Evolutionary conservation across 768 basidiomycete species (phyloP).

Genomic region (Austroboletus festivus): DNA sequence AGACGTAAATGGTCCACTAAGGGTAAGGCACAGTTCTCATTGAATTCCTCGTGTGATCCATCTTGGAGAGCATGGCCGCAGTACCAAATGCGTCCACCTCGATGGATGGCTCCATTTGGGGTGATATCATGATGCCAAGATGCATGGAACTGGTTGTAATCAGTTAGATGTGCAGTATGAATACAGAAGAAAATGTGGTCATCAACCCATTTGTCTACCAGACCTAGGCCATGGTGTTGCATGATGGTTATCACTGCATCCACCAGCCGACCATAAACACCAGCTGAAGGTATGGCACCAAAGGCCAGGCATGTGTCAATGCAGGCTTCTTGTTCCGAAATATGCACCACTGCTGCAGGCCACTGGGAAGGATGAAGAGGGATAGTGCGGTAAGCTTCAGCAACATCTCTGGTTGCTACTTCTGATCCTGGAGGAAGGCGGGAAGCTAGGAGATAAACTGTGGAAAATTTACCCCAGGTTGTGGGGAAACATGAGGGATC

Average conservation of each 20-base stretch:
- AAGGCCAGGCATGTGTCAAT: background rate
- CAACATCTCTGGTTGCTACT: background rate
- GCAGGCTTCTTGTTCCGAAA: too few relatives aligned
- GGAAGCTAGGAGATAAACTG: background rate
- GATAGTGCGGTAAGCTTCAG: background rate
- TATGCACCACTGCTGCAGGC: background rate
- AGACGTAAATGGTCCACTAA: too few relatives aligned
- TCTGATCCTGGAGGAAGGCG: background rate
- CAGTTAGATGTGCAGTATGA: background rate
- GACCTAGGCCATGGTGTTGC: background rate
- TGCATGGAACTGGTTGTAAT: background rate
- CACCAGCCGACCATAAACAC: background rate
- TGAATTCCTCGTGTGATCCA: too few relatives aligned
- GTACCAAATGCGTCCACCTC: background rate
- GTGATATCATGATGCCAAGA: background rate
- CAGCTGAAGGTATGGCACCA: background rate
- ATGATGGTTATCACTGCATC: background rate
- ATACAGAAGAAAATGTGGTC: background rate
- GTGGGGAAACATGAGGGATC: accelerated
- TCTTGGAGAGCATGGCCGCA: background rate
- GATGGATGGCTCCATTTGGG: background rate
- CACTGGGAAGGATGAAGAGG: background rate
- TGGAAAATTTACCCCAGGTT: background rate
- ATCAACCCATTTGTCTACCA: background rate
- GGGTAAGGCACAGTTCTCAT: too few relatives aligned